Conservation (phyloP, 768 basidiomycete species). For the Panaeolus cyanescens region DNA sequence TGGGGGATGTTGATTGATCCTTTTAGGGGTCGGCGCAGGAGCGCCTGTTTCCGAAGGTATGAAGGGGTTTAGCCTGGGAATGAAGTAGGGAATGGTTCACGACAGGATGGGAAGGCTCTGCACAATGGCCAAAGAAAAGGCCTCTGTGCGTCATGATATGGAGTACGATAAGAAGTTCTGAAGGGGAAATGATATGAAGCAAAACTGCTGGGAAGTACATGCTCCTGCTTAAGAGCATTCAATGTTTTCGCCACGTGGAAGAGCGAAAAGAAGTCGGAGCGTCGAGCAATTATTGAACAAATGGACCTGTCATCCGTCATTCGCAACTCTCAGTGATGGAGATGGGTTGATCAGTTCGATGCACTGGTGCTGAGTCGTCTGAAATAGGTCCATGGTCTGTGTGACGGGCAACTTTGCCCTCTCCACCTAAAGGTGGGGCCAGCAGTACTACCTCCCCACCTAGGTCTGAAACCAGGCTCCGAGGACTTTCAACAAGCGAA, state of each 20-base stretch:
- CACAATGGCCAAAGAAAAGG: too few relatives aligned
- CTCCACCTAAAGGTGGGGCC: not conserved
- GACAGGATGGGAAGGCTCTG: not conserved
- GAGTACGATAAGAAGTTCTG: not conserved
- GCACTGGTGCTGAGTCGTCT: not conserved
- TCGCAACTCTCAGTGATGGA: not conserved
- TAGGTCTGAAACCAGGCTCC: not conserved
- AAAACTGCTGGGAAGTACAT: not conserved
- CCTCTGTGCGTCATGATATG: not conserved
- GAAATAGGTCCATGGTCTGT: not conserved
- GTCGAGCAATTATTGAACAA: not conserved
- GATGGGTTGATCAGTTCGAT: not conserved
- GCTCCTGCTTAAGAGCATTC: not conserved
- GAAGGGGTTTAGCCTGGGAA: too few relatives aligned
- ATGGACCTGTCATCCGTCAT: not conserved
- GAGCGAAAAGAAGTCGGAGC: not conserved
- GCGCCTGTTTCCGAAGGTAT: too few relatives aligned
- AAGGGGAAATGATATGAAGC: not conserved
- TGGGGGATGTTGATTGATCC: not conserved
- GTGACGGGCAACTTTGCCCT: not conserved
- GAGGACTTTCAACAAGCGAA: conserved; percentile 9
- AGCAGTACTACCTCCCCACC: not conserved
- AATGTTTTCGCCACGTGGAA: not conserved
- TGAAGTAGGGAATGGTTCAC: not conserved
- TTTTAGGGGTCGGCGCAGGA: not conserved